phyloP scores from a whole-genome alignment of 257 asterid species.

The Buddleja alternifolia region DNA sequence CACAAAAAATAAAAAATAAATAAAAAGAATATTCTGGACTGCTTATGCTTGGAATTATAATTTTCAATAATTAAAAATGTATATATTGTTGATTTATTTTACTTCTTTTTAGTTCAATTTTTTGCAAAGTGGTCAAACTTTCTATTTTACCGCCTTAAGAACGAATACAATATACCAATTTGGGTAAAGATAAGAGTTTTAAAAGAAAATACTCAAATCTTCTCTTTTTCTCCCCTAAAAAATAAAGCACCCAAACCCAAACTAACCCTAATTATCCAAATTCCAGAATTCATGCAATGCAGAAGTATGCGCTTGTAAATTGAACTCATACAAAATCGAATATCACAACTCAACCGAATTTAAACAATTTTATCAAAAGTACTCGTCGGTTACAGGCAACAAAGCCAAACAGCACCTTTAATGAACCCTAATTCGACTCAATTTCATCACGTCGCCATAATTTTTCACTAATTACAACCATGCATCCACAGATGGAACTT shows the following conservation, averaged over 20 bases:
- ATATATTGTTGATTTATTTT: too few species aligned
- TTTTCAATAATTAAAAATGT: not conserved
- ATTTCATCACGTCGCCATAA: slow-evolving; percentile 25
- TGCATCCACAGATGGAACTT: slow-evolving; percentile 38
- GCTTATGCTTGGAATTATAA: not conserved
- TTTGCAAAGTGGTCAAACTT: slow-evolving; percentile 7
- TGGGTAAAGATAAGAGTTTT: not conserved
- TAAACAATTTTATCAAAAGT: not conserved
- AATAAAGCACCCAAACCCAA: slow-evolving; percentile 15
- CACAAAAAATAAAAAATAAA: not conserved
- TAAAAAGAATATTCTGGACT: not conserved
- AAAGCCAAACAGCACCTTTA: slow-evolving; percentile 14
- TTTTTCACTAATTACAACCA: slow-evolving; percentile 35
- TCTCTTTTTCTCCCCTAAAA: not conserved
- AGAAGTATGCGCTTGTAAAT: slow-evolving; percentile 26
- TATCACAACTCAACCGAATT: slow-evolving; percentile 19
- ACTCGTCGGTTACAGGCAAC: slow-evolving; percentile 13
- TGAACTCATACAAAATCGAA: slow-evolving; percentile 22
- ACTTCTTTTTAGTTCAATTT: too few species aligned
- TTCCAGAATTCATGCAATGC: slow-evolving; percentile 28
- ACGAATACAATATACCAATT: slow-evolving; percentile 15
- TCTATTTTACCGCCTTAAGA: not conserved
- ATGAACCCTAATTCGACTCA: slow-evolving; percentile 48
- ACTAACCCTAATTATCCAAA: slow-evolving; percentile 29
- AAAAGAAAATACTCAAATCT: not conserved